A percentile compares a stretch with the other conserved stretches of the same genome.
These are phyloP conservation scores for Aspergillus leporis DNA, from an alignment of 495 filamentous ascomycete genomes.

Conservation along the genomic window DNA sequence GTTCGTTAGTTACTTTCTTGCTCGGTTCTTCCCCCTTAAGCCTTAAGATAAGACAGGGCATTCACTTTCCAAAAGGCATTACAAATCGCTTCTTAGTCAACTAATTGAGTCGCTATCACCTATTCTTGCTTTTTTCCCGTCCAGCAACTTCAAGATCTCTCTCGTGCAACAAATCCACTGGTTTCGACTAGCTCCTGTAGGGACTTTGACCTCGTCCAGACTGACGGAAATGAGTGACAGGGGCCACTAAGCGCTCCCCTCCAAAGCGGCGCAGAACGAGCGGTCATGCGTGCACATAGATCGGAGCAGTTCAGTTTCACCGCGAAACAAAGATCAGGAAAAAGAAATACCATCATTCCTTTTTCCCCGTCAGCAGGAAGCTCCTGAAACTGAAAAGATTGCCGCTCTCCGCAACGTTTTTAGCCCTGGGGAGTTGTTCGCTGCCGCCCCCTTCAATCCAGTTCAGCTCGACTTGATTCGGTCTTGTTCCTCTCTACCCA, in stretches of 20 bases:
- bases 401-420: constrained; percentile 15
- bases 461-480: constrained; percentile 4
- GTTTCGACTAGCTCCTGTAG: constrained; percentile 10
- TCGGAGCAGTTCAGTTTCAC: constrained; percentile 28
- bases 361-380: constrained; percentile 5
- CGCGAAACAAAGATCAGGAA: constrained; percentile 20
- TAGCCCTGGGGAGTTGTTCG: not conserved
- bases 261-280: constrained; percentile 25
- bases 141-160: constrained; percentile 12
- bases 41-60: not conserved
- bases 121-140: not conserved
- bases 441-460: constrained; percentile 9
- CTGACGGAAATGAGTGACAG: constrained; percentile 7
- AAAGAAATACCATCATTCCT: constrained; percentile 9
- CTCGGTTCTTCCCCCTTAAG: no score
- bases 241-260: constrained; percentile 36
- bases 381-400: constrained; percentile 13
- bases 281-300: constrained; percentile 45
- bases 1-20: not conserved
- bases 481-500: constrained; percentile 4
- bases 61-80: not conserved
- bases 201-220: constrained; percentile 4
- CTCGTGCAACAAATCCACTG: constrained; percentile 18
- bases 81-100: not conserved
- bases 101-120: not conserved